Evolutionary conservation across 2,329 filamentous ascomycete genomes (phyloP), one percentile per base, ranked within the genome.

Genomic region (Ploettnerulaceae sp.): DNA sequence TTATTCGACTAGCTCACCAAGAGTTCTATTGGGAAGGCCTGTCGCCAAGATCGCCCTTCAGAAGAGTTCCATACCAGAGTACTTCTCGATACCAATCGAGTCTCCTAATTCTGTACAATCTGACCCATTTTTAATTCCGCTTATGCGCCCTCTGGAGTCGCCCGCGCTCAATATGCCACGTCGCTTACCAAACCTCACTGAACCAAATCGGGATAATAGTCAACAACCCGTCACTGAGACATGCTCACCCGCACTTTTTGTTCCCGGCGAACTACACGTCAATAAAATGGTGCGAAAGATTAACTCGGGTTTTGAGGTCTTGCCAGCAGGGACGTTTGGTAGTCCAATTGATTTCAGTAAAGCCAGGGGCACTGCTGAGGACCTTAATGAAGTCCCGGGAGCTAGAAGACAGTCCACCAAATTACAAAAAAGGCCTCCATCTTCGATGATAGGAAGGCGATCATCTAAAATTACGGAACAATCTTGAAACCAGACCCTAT

Each of bases 361-460:
- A 25, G 44, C 48, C n/a, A 53, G 49, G 29, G 47, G 48, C 4
- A 31, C 39, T 7, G 45, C 48, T 4, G n/a, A 48, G 26, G 52
- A 49, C 25, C 21, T 35, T 11, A 51, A 58, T 18, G 45, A 55
- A 7, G 49, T 55, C 3, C 32, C 48, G 5, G 51, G 48, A 12
- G 54, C 59, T 6, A 56, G 62, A 56, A 65, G 64, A 47, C 60
- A 64, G 33, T 66, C 66, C 5, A 66, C 61, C 46, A 67, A 65
- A 49, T 61, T 71, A 3, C 68, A 70, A 49, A 72, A 71, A 62
- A 70, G 68, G 45, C 45, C 47, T 51, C 60, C 65, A 15, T 60
- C 28, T 15, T 59, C 54, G 17, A 51, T 52, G 28, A 48, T 38
- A 4, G 32, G 47, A 11, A 29, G 45, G 15, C 43, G 51, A n/a